These are phyloP conservation scores for Alternaria triticimaculans DNA, from an alignment of 2,329 filamentous ascomycete species.

Conservation along the genomic window DNA sequence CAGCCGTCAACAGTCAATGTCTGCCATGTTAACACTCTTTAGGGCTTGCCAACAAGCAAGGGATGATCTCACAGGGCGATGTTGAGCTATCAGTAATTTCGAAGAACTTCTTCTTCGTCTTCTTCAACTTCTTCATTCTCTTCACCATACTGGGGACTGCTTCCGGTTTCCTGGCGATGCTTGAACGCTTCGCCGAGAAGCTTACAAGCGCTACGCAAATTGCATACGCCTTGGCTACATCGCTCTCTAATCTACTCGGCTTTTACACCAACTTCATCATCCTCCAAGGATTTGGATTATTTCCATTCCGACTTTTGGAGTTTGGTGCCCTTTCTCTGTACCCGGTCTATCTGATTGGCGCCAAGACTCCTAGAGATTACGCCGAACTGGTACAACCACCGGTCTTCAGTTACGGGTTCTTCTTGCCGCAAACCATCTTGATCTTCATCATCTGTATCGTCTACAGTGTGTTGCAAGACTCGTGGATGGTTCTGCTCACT, in stretches of 20 bases:
- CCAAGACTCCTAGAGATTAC: constrained; percentile 89
- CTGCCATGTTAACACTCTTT: constrained; percentile 7
- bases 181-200: constrained; percentile 70
- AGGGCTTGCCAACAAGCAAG: constrained; percentile 84
- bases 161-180: constrained; percentile 72
- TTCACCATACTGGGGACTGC: constrained; percentile 88
- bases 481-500: constrained; percentile 80
- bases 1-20: not conserved
- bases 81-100: constrained; percentile 94
- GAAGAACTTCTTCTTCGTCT: constrained; percentile 99
- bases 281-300: constrained; percentile 89
- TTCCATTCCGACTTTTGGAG: constrained; percentile 89
- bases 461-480: constrained; percentile 83
- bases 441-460: constrained; percentile 95
- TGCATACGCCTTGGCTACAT: constrained; percentile 74
- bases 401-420: constrained; percentile 94
- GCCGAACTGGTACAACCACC: constrained; percentile 82
- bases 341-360: constrained; percentile 76
- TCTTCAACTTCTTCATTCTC: constrained; percentile 98
- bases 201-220: constrained; percentile 81
- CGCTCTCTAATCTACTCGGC: constrained; percentile 74
- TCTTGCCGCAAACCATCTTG: constrained; percentile 87
- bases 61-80: constrained; percentile 93
- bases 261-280: constrained; percentile 97
- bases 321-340: constrained; percentile 86